Evolutionary conservation across 2,329 filamentous ascomycete genomes (phyloP).

Genomic region (Elsinoe fawcettii): DNA sequence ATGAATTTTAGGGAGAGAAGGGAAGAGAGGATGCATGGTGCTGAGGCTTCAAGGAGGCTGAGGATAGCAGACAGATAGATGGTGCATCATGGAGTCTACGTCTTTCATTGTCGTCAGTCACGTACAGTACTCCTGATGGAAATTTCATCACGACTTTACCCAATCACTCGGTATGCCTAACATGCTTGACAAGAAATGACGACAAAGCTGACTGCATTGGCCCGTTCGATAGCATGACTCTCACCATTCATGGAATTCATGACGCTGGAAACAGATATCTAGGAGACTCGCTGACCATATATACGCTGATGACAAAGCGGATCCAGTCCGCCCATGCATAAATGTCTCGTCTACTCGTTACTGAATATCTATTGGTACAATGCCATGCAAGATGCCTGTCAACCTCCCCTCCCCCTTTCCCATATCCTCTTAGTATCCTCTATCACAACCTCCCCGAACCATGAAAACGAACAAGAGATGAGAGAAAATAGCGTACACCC

Average conservation of each 20-base stretch:
- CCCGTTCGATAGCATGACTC: too few relatives aligned
- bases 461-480: neutral
- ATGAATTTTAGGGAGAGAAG: neutral
- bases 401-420: neutral
- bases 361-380: neutral
- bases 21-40: neutral
- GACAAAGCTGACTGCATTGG: neutral
- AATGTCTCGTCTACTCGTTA: slow-evolving; percentile 10
- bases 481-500: slow-evolving; percentile 1
- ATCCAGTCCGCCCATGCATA: neutral
- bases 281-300: neutral
- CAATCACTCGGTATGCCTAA: neutral
- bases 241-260: too few relatives aligned
- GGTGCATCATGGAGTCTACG: slow-evolving; percentile 15
- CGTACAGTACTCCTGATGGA: neutral
- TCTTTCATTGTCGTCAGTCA: slow-evolving; percentile 2
- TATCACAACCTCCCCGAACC: neutral
- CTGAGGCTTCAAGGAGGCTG: neutral
- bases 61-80: slow-evolving; percentile 13
- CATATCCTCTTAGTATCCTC: neutral
- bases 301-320: neutral
- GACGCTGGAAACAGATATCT: neutral
- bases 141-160: neutral
- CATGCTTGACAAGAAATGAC: neutral
- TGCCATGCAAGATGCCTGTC: neutral